Conservation (phyloP, 192 early-diverging fungal species). For the Powellomyces hirtus region DNA sequence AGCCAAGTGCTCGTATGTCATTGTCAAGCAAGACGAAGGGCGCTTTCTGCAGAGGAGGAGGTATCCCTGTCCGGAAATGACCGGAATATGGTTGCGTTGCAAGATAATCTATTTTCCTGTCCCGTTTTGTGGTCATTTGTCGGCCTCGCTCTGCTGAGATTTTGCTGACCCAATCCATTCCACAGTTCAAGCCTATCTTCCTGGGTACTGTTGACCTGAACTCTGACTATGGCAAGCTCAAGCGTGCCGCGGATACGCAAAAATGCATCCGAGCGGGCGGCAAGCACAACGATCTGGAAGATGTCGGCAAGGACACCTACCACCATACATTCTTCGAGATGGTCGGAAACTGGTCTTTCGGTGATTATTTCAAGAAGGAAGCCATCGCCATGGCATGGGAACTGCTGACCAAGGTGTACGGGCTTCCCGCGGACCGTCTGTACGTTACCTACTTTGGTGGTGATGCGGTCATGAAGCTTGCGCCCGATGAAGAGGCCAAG, state of each 20-base stretch:
- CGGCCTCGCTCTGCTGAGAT: too few species aligned
- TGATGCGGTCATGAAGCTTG: slow-evolving; percentile 73
- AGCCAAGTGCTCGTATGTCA: too few species aligned
- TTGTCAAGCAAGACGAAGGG: too few species aligned
- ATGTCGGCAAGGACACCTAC: slow-evolving; percentile 97
- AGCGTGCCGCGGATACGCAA: slow-evolving; percentile 92
- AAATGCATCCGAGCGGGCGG: slow-evolving; percentile 99
- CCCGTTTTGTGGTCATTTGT: too few species aligned
- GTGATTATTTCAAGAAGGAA: slow-evolving; percentile 98
- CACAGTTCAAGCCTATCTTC: slow-evolving; percentile 93
- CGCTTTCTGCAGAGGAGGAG: too few species aligned
- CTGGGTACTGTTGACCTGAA: slow-evolving; percentile 93
- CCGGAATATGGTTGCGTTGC: too few species aligned
- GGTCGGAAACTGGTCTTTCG: slow-evolving; percentile 99
- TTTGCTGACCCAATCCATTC: too few species aligned
- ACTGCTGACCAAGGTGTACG: slow-evolving; percentile 82
- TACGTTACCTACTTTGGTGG: slow-evolving; percentile 98
- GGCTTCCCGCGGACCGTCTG: slow-evolving; percentile 79
- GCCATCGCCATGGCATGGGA: slow-evolving; percentile 91
- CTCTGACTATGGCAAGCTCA: slow-evolving; percentile 85
- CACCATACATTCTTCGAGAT: slow-evolving; percentile 99
- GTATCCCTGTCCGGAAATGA: too few species aligned
- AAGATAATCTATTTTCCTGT: too few species aligned
- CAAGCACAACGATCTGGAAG: slow-evolving; percentile 99
- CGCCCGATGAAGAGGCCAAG: slow-evolving; percentile 86